Percentiles rank a stretch among this genome's conserved stretches.
Evolutionary conservation across 805 yeast species (phyloP).

Genomic region (Yarrowia sp.): DNA sequence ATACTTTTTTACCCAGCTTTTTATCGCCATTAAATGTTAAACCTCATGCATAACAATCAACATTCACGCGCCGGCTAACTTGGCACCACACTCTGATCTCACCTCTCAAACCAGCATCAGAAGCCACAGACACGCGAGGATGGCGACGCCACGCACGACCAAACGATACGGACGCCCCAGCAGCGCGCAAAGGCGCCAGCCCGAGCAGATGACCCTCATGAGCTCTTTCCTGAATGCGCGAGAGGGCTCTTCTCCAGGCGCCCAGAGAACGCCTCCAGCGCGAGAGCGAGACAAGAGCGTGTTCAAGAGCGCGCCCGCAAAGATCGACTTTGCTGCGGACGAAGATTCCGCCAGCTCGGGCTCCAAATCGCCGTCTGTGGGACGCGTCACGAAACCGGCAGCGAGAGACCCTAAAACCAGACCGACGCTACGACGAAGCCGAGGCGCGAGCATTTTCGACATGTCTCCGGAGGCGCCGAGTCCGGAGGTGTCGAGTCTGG

Average conservation of each 20-base stretch:
- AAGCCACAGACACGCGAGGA: not conserved
- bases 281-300: not conserved
- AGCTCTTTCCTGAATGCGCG: not conserved
- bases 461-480: too few species aligned
- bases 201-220: slow-evolving; percentile 11
- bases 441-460: slow-evolving; percentile 5
- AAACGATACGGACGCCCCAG: slow-evolving; percentile 4
- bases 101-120: not conserved
- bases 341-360: not conserved
- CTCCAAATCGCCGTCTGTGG: not conserved
- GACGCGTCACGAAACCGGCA: slow-evolving; percentile 5
- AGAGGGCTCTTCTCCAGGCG: not conserved
- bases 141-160: not conserved
- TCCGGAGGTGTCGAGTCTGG: too few species aligned
- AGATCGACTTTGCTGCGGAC: not conserved
- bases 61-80: not conserved
- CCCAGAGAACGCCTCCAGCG: not conserved
- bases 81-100: not conserved
- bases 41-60: slow-evolving; percentile 5
- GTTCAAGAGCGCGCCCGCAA: not conserved
- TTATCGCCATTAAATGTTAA: not conserved
- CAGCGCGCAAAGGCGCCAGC: not conserved
- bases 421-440: not conserved
- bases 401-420: not conserved
- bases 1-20: not conserved